Conservation (phyloP, 2,329 filamentous ascomycete genomes). For the Cryphonectria carpinicola region DNA sequence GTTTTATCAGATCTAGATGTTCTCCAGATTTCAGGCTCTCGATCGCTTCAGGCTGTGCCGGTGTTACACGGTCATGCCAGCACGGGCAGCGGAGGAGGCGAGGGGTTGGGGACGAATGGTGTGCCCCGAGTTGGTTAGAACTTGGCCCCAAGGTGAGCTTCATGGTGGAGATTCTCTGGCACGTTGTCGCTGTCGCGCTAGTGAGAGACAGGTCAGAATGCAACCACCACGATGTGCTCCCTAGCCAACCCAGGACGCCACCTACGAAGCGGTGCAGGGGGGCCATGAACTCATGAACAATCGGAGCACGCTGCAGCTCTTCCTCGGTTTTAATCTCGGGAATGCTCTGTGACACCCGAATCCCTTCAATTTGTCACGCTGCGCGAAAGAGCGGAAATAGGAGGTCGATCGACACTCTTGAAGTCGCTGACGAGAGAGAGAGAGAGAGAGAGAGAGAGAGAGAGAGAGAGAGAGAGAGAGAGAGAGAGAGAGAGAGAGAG, state of each 20-base stretch:
- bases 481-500: background rate
- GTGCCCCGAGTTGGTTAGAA: conserved; percentile 24
- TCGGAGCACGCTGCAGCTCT: background rate
- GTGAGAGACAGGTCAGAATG: conserved; percentile 20
- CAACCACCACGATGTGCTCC: conserved; percentile 23
- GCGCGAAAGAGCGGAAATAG: background rate
- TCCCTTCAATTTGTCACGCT: background rate
- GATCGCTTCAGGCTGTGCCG: conserved; percentile 21
- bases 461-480: background rate
- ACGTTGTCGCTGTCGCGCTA: conserved; percentile 22
- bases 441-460: background rate
- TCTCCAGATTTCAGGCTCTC: conserved; percentile 27
- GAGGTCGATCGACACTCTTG: background rate
- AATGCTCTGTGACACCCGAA: conserved; percentile 16
- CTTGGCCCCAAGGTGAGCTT: conserved; percentile 14
- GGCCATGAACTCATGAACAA: conserved; percentile 9
- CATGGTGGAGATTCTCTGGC: conserved; percentile 24
- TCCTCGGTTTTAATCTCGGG: conserved; percentile 21
- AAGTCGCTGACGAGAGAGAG: background rate
- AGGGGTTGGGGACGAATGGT: conserved; percentile 1
- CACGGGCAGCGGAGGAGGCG: conserved; percentile 8
- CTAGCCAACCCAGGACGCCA: conserved; percentile 19
- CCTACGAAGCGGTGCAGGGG: conserved; percentile 5
- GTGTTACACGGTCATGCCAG: conserved; percentile 23
- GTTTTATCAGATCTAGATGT: conserved; percentile 23